These are phyloP conservation scores for Maudiozyma barnettii DNA, from an alignment of 805 yeast species.

Conservation along the genomic window DNA sequence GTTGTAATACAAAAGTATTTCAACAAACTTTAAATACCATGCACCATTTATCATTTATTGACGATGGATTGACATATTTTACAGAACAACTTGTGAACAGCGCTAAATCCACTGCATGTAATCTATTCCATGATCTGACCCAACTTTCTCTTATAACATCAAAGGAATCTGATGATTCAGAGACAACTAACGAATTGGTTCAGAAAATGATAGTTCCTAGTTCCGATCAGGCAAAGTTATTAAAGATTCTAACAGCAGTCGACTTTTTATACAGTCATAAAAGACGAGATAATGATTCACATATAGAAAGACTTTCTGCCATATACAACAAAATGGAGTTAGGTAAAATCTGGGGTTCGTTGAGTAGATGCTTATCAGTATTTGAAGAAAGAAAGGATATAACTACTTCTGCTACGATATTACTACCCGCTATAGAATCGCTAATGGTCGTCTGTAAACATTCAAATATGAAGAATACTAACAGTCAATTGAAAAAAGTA, in stretches of 20 bases:
- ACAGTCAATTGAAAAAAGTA: constrained; percentile 45
- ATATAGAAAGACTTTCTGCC: constrained; percentile 40
- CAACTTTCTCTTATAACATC: constrained; percentile 38
- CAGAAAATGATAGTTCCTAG: constrained; percentile 65
- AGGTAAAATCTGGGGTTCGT: constrained; percentile 76
- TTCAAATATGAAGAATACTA: constrained; percentile 39
- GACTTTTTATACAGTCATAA: constrained; percentile 61
- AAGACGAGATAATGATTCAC: constrained; percentile 16
- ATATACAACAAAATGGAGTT: constrained; percentile 62
- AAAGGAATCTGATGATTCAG: constrained; percentile 32
- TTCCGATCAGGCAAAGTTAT: constrained; percentile 81
- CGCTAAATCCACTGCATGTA: constrained; percentile 51
- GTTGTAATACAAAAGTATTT: constrained; percentile 77
- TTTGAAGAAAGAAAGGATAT: constrained; percentile 51
- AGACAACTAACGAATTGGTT: constrained; percentile 46
- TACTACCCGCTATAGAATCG: constrained; percentile 82
- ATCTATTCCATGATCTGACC: constrained; percentile 46
- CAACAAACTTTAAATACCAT: constrained; percentile 74
- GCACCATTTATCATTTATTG: constrained; percentile 59
- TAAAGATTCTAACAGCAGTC: constrained; percentile 77
- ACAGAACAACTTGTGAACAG: constrained; percentile 55
- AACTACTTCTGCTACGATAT: constrained; percentile 62
- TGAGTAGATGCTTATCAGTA: constrained; percentile 59
- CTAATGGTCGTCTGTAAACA: constrained; percentile 95
- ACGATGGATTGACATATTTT: constrained; percentile 53